Conservation (phyloP, 2,329 filamentous ascomycete species). For the Beauveria sp. region DNA sequence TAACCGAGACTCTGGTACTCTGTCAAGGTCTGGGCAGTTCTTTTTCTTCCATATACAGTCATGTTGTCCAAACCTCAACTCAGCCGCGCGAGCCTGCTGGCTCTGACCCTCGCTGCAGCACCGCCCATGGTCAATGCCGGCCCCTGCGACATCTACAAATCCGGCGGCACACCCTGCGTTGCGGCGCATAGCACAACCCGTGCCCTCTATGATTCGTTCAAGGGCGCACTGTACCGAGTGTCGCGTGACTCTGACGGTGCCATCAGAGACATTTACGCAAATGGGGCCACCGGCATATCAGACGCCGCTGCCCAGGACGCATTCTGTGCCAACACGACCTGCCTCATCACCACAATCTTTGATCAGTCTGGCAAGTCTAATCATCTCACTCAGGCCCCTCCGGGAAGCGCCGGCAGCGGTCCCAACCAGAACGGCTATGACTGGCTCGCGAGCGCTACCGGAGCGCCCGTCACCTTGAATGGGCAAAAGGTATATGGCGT, state of each 20-base stretch:
- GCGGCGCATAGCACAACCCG: slow-evolving; percentile 57
- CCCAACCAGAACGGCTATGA: slow-evolving; percentile 51
- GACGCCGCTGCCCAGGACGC: slow-evolving; percentile 52
- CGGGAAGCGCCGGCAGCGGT: slow-evolving; percentile 48
- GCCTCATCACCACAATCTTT: slow-evolving; percentile 57
- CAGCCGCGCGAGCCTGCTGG: not conserved
- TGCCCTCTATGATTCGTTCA: slow-evolving; percentile 48
- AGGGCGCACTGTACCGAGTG: slow-evolving; percentile 50
- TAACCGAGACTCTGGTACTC: not conserved
- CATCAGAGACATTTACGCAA: slow-evolving; percentile 40
- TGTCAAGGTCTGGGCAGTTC: not conserved
- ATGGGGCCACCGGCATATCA: slow-evolving; percentile 53
- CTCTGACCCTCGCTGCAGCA: not conserved
- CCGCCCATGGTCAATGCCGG: slow-evolving; percentile 38
- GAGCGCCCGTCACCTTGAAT: slow-evolving; percentile 53
- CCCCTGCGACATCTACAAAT: slow-evolving; percentile 53
- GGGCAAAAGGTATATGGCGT: slow-evolving; percentile 58
- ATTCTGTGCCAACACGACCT: slow-evolving; percentile 55
- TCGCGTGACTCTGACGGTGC: slow-evolving; percentile 40
- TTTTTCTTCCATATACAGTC: not conserved
- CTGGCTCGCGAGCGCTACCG: slow-evolving; percentile 50
- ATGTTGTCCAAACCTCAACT: not conserved
- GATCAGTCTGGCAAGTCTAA: slow-evolving; percentile 57
- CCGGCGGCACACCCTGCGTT: slow-evolving; percentile 50
- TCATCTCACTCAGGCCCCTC: slow-evolving; percentile 52